These are phyloP conservation scores for Phoma herbarum DNA, from an alignment of 2,329 filamentous ascomycete genomes.

Conservation along the genomic window DNA sequence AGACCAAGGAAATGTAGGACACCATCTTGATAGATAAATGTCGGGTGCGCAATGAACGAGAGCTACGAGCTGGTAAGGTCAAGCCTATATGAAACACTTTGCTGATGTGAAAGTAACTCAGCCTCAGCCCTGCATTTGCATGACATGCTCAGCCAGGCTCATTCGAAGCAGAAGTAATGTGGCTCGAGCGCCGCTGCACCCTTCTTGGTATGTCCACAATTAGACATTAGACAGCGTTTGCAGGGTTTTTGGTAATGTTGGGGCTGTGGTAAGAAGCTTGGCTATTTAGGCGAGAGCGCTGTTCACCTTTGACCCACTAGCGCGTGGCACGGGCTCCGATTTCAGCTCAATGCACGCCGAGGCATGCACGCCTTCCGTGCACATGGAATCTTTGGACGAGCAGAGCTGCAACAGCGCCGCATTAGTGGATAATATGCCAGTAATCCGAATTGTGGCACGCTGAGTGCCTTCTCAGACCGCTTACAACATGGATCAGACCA, in stretches of 20 bases:
- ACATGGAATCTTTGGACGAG: conserved; percentile 9
- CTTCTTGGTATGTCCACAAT: conserved; percentile 23
- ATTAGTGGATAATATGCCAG: neutral
- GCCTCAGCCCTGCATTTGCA: conserved; percentile 16
- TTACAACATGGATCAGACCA: conserved; percentile 9
- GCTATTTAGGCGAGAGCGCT: conserved; percentile 20
- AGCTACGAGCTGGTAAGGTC: conserved; percentile 8
- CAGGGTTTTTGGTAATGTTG: conserved; percentile 21
- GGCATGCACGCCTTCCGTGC: conserved; percentile 17
- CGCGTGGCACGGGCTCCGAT: conserved; percentile 23
- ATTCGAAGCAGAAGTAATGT: conserved; percentile 21
- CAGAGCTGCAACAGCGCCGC: neutral
- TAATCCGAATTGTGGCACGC: conserved; percentile 25
- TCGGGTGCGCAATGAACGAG: conserved; percentile 8
- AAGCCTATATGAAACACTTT: conserved; percentile 30
- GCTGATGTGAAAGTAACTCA: conserved; percentile 7
- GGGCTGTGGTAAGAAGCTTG: conserved; percentile 19
- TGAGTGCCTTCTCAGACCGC: conserved; percentile 19
- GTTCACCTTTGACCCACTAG: conserved; percentile 16
- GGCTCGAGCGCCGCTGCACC: conserved; percentile 20
- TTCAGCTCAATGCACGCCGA: conserved; percentile 27
- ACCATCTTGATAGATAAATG: conserved; percentile 28
- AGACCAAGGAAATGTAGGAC: conserved; percentile 36
- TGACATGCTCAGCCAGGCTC: conserved; percentile 21
- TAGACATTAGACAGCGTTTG: conserved; percentile 33